A percentile compares a stretch with the other conserved stretches of the same genome.
phyloP scores from a whole-genome alignment of 306 rosid genomes.

The Lablab purpureus region DNA sequence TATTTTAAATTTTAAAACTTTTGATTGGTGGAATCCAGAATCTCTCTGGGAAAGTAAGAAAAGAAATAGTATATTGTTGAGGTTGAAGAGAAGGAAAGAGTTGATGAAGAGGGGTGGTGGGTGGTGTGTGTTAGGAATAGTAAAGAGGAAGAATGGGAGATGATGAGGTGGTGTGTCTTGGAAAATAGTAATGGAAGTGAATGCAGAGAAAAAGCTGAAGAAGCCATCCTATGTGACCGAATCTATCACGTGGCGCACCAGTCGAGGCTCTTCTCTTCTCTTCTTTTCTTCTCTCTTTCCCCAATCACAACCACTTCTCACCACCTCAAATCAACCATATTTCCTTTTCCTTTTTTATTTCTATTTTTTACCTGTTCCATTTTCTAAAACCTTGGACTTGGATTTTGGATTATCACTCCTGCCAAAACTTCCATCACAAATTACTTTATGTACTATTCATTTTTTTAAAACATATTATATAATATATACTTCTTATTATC shows the following conservation, averaged over 20 bases:
- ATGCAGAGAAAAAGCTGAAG: conserved; percentile 66
- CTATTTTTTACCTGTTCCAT: too few relatives aligned
- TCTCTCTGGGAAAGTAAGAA: too few relatives aligned
- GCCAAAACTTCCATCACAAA: too few relatives aligned
- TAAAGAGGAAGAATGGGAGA: neutral
- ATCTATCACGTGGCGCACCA: conserved; percentile 74
- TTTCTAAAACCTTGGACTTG: too few relatives aligned
- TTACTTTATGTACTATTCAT: too few relatives aligned
- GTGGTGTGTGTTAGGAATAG: neutral
- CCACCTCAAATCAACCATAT: neutral
- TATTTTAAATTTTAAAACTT: too few relatives aligned
- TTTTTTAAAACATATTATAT: too few relatives aligned
- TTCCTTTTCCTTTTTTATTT: neutral
- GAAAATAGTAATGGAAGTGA: conserved; percentile 53
- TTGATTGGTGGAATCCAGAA: too few relatives aligned
- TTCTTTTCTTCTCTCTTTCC: conserved; percentile 33
- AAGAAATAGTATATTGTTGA: too few relatives aligned
- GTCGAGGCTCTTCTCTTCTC: conserved; percentile 49
- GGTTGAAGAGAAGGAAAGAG: neutral
- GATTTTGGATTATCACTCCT: too few relatives aligned
- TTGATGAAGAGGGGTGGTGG: neutral
- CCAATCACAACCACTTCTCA: conserved; percentile 32
- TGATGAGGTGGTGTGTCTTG: conserved; percentile 43
- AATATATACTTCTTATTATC: too few relatives aligned
- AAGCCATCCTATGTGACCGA: conserved; percentile 59